Percentiles rank a stretch among this genome's conserved stretches.
These are phyloP conservation scores for Calendula officinalis DNA, from an alignment of 129 eudicot species.

Conservation along the genomic window DNA sequence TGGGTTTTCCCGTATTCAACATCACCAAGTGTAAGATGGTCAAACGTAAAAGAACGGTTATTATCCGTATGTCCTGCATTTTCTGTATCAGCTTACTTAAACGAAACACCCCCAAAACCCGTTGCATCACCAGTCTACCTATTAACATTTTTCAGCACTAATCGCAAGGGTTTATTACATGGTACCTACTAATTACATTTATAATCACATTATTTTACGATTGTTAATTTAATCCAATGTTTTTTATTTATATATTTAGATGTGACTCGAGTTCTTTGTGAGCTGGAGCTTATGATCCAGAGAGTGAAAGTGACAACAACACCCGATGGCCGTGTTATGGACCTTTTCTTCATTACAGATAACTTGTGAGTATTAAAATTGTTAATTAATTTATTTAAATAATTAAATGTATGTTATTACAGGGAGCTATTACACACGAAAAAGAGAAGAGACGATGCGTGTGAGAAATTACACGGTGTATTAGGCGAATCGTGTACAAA, in stretches of 20 bases:
- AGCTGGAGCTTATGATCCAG: conserved; percentile 69
- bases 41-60: conserved; percentile 69
- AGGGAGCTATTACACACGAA: conserved; percentile 69
- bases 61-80: conserved; percentile 59
- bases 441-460: conserved; percentile 65
- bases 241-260: conserved; percentile 28
- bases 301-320: conserved; percentile 81
- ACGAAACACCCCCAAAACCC: conserved; percentile 41
- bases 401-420: conserved; percentile 15
- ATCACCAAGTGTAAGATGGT: conserved; percentile 53
- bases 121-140: conserved; percentile 51
- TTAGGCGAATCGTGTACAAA: conserved; percentile 62
- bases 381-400: too few species aligned
- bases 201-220: too few species aligned
- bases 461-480: conserved; percentile 45
- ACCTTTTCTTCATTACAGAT: conserved; percentile 72
- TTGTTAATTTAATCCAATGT: conserved; percentile 7
- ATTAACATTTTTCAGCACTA: conserved; percentile 56
- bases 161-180: conserved; percentile 58
- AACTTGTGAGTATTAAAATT: conserved; percentile 44
- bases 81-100: conserved; percentile 50
- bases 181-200: conserved; percentile 37
- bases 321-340: conserved; percentile 73
- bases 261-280: conserved; percentile 69
- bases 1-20: conserved; percentile 73